Percentiles rank a stretch among this genome's conserved stretches.
Evolutionary conservation across 2,329 filamentous ascomycete genomes (phyloP).

Genomic region (Trichocomaceae sp.): DNA sequence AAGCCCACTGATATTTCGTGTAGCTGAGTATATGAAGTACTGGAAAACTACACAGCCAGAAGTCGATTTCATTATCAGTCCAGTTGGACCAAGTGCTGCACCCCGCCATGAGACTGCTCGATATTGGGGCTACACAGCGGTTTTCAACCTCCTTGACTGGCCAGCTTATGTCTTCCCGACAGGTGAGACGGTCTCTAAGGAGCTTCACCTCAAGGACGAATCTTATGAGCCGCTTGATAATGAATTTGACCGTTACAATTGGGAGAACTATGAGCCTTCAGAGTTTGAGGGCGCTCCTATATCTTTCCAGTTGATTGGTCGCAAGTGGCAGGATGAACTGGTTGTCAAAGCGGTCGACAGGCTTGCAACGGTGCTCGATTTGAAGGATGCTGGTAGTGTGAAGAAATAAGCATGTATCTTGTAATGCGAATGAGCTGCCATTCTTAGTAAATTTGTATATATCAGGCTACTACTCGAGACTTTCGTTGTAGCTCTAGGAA

Average conservation of each 20-base stretch:
- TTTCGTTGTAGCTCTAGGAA: neutral
- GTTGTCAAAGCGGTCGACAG: slow-evolving; percentile 19
- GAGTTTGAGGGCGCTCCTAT: slow-evolving; percentile 47
- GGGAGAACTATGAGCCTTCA: slow-evolving; percentile 43
- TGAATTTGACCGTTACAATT: slow-evolving; percentile 42
- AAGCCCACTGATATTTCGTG: neutral
- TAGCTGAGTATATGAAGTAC: neutral
- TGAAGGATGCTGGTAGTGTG: neutral
- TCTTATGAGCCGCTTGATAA: slow-evolving; percentile 22
- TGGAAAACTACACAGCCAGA: neutral
- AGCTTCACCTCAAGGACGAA: neutral
- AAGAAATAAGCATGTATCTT: neutral
- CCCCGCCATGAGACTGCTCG: slow-evolving; percentile 47
- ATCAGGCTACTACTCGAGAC: neutral
- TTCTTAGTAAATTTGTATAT: neutral
- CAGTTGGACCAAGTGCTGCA: slow-evolving; percentile 50
- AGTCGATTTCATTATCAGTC: slow-evolving; percentile 55
- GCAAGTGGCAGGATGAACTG: slow-evolving; percentile 51
- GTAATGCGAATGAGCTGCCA: neutral
- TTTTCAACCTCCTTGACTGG: slow-evolving; percentile 30
- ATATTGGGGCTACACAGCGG: slow-evolving; percentile 47
- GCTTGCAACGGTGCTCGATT: neutral
- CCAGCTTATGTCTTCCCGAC: slow-evolving; percentile 23
- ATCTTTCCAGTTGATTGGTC: slow-evolving; percentile 48
- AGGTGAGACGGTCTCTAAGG: slow-evolving; percentile 10